These are phyloP conservation scores for Codiaeum variegatum DNA, from an alignment of 441 rosid genomes.

Conservation along the genomic window DNA sequence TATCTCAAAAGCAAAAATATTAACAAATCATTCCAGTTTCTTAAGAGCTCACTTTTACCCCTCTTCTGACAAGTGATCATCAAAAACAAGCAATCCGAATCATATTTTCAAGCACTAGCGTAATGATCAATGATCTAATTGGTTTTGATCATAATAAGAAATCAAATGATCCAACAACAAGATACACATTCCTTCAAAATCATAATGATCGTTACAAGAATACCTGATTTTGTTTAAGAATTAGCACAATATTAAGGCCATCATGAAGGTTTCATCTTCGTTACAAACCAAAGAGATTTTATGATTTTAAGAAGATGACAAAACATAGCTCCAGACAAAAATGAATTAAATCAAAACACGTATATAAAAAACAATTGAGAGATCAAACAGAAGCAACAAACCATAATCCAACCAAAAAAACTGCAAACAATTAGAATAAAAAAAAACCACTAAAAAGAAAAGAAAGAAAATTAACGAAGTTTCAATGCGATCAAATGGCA, in stretches of 20 bases:
- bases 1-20: slow-evolving; percentile 1
- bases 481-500: slow-evolving; percentile 31
- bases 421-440: neutral
- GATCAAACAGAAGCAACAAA: slow-evolving; percentile 6
- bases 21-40: slow-evolving; percentile 4
- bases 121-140: slow-evolving; percentile 13
- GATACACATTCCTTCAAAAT: neutral
- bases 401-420: slow-evolving; percentile 3
- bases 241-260: slow-evolving; percentile 14
- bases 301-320: too few species aligned
- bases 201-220: neutral
- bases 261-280: neutral
- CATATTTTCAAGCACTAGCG: slow-evolving; percentile 7
- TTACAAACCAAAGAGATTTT: neutral
- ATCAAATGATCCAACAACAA: neutral
- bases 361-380: slow-evolving; percentile 3
- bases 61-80: slow-evolving; percentile 11
- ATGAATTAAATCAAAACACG: slow-evolving; percentile 14
- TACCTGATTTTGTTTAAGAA: slow-evolving; percentile 2
- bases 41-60: neutral
- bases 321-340: too few species aligned
- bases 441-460: slow-evolving; percentile 13
- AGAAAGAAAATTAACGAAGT: slow-evolving; percentile 10
- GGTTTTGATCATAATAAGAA: slow-evolving; percentile 20
- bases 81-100: slow-evolving; percentile 17